Conservation (phyloP, 768 basidiomycete species). For the Artomyces pyxidatus region DNA sequence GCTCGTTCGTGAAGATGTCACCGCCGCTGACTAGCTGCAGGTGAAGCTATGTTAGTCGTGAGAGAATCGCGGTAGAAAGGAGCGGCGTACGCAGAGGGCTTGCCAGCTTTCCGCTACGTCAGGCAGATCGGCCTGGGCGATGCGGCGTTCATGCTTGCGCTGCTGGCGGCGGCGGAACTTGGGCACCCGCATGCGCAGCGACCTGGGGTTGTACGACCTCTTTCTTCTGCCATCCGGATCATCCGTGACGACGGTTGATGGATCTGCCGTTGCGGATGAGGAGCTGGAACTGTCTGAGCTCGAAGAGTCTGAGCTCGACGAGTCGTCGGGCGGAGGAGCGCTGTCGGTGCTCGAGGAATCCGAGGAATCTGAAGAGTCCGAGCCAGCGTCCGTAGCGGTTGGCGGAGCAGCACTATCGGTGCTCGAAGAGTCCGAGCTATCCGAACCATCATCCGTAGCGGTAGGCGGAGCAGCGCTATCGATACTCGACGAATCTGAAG, state of each 20-base stretch:
- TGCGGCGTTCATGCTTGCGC: too few species aligned
- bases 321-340: not conserved
- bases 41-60: not conserved
- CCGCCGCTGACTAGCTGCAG: constrained; percentile 27
- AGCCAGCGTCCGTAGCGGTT: not conserved
- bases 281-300: too few species aligned
- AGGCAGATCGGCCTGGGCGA: constrained; percentile 28
- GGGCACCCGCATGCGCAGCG: not conserved
- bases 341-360: not conserved
- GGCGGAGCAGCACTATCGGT: not conserved
- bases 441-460: too few species aligned
- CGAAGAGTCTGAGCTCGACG: not conserved
- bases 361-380: not conserved
- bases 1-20: constrained; percentile 31
- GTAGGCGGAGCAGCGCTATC: too few species aligned
- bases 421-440: not conserved
- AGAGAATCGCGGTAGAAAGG: not conserved
- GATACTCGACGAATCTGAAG: not conserved
- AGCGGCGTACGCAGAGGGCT: constrained; percentile 28
- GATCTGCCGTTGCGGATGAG: too few species aligned
- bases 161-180: constrained; percentile 16
- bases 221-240: constrained; percentile 8
- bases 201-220: constrained; percentile 5
- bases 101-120: constrained; percentile 36
- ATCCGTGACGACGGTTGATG: not conserved